Base-by-base conservation (phyloP, 148 eudicot species). In the Cornus kousa region DNA sequence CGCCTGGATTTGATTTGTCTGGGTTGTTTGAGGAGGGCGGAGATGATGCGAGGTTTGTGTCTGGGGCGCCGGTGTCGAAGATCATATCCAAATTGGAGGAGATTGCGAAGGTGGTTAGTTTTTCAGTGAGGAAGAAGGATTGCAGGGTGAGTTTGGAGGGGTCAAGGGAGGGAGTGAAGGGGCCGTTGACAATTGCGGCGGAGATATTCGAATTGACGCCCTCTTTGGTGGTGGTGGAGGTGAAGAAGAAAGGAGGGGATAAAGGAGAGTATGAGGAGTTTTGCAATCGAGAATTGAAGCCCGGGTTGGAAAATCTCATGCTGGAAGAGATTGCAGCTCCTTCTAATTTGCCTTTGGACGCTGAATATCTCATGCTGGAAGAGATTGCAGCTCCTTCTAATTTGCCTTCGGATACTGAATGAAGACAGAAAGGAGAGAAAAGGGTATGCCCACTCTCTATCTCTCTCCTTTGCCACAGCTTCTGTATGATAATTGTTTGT, bases 91-190 rank as follows among this genome's bases (percentile, higher is more conserved):
- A 78, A 46, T 65, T 82, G 74, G 85, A 82, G 74, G 85, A 82
- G 60, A 82, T 82, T 20, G 85, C 79, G 32, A 82, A 78, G 35
- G 85, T 68, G 67, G 82, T 78, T 66, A 82, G 82, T 17, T 82
- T 82, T 74, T 24, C 77, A 5, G 81, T 82, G 28, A 74, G 85
- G 72, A 82, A 78, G 33, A 82, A 78, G 72, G 85, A 78, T 71
- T 82, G 78, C 78, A 79, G 85, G 57, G 82, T 82, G n/a, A 82
- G 79, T 48, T 70, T 82, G 70, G 85, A 82, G 67, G 85, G 85
- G 19, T 68, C 79, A 22, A 82, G 75, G n/a, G 76, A 82, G 16
- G 85, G 85, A 20, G 81, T 64, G 57, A 82, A 78, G 62, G 85
- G 85, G 14, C 85, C 85, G 2, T 82, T 82, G 55, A 78, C 81